phyloP scores from a whole-genome alignment of 2,329 filamentous ascomycete genomes.

The Arthrobotrys entomopaga region DNA sequence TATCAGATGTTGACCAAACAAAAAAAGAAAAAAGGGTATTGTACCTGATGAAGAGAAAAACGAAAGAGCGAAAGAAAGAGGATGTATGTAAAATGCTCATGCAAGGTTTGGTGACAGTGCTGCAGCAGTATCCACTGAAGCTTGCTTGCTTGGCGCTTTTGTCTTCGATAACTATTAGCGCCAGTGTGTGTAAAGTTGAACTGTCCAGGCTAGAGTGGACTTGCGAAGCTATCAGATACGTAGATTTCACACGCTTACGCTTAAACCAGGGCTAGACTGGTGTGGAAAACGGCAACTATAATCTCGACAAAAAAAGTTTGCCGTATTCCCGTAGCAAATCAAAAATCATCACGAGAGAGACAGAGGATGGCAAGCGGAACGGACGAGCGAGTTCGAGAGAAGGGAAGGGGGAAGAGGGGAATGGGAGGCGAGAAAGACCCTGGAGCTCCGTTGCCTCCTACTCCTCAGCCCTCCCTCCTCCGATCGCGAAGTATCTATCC shows the following conservation, averaged over 20 bases:
- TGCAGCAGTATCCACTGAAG: neutral
- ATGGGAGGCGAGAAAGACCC: neutral
- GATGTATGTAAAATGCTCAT: neutral
- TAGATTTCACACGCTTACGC: too few species aligned
- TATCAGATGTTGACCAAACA: slow-evolving; percentile 4
- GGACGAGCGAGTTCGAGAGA: neutral
- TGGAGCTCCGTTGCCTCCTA: neutral
- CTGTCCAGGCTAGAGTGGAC: too few species aligned
- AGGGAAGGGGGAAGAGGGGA: neutral
- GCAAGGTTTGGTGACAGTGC: neutral
- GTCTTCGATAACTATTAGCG: neutral
- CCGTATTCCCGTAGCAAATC: slow-evolving; percentile 1
- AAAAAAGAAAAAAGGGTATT: too few species aligned
- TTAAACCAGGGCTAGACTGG: neutral
- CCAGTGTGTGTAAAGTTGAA: too few species aligned
- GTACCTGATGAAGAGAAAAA: neutral
- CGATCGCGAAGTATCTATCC: neutral
- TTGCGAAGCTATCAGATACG: too few species aligned
- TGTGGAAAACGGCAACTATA: slow-evolving; percentile 1
- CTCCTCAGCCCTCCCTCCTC: neutral
- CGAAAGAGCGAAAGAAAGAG: neutral
- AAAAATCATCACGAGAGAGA: slow-evolving; percentile 2
- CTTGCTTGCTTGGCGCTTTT: neutral
- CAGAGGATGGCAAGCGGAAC: neutral
- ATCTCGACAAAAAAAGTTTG: neutral